Conservation (phyloP, 306 rosid species). For the Malus sieversii region DNA sequence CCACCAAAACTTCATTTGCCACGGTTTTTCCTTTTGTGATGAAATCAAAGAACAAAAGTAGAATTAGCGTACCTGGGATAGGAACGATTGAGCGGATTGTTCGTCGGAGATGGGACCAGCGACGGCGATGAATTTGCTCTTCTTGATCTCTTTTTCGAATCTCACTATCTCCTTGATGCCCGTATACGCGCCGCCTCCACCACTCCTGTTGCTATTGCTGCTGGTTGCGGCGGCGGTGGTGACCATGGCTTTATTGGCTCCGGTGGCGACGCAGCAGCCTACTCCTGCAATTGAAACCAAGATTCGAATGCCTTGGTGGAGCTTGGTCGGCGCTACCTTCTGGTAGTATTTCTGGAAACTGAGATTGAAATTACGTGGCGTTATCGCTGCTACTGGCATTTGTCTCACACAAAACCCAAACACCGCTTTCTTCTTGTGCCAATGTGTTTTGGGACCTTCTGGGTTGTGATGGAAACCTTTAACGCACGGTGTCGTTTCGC, state of each 20-base stretch:
- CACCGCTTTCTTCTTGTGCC: background rate
- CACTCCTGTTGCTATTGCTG: constrained; percentile 12
- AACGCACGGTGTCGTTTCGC: background rate
- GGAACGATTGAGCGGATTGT: constrained; percentile 71
- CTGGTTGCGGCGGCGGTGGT: constrained; percentile 29
- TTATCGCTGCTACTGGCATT: constrained; percentile 32
- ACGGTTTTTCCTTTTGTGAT: background rate
- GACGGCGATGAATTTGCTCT: constrained; percentile 86
- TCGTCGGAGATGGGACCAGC: constrained; percentile 70
- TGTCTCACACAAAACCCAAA: background rate
- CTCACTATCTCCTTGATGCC: constrained; percentile 53
- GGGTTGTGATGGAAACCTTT: background rate
- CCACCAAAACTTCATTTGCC: background rate
- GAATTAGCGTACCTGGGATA: constrained; percentile 45
- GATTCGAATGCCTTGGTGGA: constrained; percentile 9
- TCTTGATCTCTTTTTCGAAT: constrained; percentile 67
- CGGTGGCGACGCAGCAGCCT: constrained; percentile 16
- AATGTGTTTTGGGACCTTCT: too few relatives aligned
- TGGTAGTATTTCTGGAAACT: constrained; percentile 15
- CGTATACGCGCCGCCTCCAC: constrained; percentile 47
- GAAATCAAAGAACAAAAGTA: background rate
- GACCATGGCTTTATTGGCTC: constrained; percentile 35
- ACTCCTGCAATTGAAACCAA: constrained; percentile 27
- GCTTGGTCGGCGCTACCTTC: constrained; percentile 3
- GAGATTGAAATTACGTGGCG: constrained; percentile 11